Conservation (phyloP, 768 basidiomycete species). For the Dentipellis sp. region DNA sequence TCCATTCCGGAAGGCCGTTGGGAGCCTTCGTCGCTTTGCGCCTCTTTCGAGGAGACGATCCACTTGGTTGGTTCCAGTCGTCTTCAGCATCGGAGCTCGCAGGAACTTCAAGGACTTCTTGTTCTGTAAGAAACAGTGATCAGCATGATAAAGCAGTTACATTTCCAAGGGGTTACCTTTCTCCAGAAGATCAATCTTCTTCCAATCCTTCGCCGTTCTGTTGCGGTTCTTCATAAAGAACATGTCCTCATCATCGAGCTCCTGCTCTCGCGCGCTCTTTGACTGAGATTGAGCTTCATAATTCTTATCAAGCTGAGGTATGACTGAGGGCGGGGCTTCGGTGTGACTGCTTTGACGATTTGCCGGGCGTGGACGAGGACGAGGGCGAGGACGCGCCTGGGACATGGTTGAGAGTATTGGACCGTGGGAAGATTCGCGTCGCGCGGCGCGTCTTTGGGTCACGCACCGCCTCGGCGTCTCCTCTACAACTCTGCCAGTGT, state of each 20-base stretch:
- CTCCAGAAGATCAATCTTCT: constrained; percentile 42
- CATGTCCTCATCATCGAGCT: constrained; percentile 51
- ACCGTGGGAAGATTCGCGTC: neutral
- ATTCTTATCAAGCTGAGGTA: constrained; percentile 4
- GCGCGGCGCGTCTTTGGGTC: neutral
- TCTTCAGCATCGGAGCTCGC: constrained; percentile 17
- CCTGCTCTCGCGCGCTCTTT: constrained; percentile 13
- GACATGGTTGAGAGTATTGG: neutral
- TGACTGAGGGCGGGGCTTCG: neutral
- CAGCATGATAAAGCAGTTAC: neutral
- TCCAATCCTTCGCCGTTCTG: constrained; percentile 49
- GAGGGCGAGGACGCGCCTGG: constrained; percentile 6
- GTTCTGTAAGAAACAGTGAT: constrained; percentile 3
- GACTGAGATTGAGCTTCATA: constrained; percentile 4
- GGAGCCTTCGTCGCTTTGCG: constrained; percentile 6
- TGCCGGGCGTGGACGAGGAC: constrained; percentile 14
- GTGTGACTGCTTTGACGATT: constrained; percentile 7
- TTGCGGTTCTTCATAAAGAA: constrained; percentile 61
- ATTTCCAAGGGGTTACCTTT: constrained; percentile 34
- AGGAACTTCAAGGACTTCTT: neutral
- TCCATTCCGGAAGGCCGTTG: constrained; percentile 12
- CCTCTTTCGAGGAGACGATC: constrained; percentile 10
- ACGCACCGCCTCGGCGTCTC: neutral
- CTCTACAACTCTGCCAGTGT: neutral
- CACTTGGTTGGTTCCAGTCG: constrained; percentile 1